Evolutionary conservation across 768 basidiomycete species (phyloP).

Genomic region (Auriscalpium microsporum): DNA sequence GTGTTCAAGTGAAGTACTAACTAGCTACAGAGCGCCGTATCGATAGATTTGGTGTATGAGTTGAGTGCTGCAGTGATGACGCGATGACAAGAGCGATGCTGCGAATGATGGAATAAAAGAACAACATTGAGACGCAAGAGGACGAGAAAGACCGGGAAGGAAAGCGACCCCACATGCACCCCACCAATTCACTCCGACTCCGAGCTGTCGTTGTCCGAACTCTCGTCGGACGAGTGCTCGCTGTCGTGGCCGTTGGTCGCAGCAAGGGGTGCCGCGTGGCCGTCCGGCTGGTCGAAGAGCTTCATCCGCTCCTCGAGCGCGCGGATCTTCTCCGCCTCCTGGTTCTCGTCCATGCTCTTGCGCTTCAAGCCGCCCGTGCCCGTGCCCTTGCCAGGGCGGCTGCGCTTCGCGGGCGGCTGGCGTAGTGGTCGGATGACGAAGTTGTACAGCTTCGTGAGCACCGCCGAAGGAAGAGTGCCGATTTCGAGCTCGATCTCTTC

Average conservation of each 20-base stretch:
- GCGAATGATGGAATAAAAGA: conserved; percentile 14
- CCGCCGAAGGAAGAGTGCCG: too few relatives aligned
- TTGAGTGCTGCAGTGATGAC: conserved; percentile 12
- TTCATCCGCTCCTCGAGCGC: conserved; percentile 82
- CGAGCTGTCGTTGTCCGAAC: conserved; percentile 71
- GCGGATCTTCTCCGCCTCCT: too few relatives aligned
- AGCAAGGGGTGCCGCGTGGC: conserved; percentile 28
- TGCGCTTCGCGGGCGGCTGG: too few relatives aligned
- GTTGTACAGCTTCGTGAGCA: too few relatives aligned
- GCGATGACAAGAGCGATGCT: conserved; percentile 18
- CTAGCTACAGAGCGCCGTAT: conserved; percentile 22
- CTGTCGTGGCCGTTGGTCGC: conserved; percentile 45
- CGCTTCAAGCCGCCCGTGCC: too few relatives aligned
- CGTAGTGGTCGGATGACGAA: too few relatives aligned
- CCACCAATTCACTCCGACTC: conserved; percentile 60
- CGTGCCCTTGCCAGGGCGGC: too few relatives aligned
- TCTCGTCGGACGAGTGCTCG: conserved; percentile 74
- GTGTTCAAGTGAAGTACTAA: conserved; percentile 17
- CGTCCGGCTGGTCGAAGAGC: conserved; percentile 56
- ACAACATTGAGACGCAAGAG: conserved; percentile 9
- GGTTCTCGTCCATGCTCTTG: too few relatives aligned
- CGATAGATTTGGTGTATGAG: conserved; percentile 24
- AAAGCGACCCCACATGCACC: neutral
- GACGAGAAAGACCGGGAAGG: neutral
- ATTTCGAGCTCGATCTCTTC: too few relatives aligned